Evolutionary conservation across 2,329 filamentous ascomycete genomes (phyloP), one percentile per base, ranked within the genome.

Genomic region (Periconia sp.): DNA sequence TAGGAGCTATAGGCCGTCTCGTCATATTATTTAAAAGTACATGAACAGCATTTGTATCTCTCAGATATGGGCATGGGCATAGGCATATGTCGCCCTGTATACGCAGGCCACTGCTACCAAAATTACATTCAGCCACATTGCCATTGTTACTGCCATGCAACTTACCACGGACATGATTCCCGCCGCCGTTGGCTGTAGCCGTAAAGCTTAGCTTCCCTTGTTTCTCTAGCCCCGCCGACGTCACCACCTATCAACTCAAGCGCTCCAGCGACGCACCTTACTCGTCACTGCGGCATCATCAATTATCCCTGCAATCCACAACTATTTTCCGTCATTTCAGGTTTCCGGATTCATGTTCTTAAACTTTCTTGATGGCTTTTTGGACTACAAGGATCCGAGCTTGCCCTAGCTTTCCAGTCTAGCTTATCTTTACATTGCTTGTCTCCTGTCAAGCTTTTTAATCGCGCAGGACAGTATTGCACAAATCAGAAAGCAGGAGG

Each of bases 321-420:
- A n/a, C n/a, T n/a, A n/a, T 10, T 3, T 12, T 30, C 17, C 15
- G n/a, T 4, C 29, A 38, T 15, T 29, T 19, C 10, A 25, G 19
- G 11, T 10, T 13, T 12, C 21, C 23, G 26, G 12, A 28, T 28
- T 24, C 43, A 64, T 64, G 59, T 29, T 48, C 18, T 45, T 63
- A 12, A 40, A 57, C 22, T 61, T 57, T 39, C 56, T 68, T 17
- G 61, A 68, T 36, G 53, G 40, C 11, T 52, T 59, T 39, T 42
- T 68, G 17, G 42, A 50, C 35, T 66, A 66, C 39, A 52, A 59
- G 16, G 64, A 68, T 37, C 60, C 63, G 8, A 49, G 55, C 7
- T 55, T 68, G 19, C 63, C 65, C 21, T 45, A 54, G 6, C 60
- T 69, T 16, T 68, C 63, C 6, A 56, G 50, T 5, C 48, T 68